Evolutionary conservation across 306 rosid species (phyloP).

Genomic region (Vachellia collinsii): DNA sequence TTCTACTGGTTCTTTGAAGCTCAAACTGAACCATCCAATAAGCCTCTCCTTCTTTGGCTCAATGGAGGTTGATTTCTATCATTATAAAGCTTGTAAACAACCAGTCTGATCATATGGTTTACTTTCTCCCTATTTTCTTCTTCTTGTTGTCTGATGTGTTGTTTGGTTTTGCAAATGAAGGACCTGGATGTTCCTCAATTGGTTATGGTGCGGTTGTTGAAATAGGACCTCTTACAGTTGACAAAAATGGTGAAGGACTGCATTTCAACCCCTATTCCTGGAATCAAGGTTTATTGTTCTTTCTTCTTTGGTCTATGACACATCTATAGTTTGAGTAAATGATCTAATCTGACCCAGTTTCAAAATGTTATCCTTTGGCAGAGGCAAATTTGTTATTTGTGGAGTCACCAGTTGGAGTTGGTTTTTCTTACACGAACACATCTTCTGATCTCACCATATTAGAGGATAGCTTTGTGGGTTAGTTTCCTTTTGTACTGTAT

Average conservation of each 20-base stretch:
- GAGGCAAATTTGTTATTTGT: conserved; percentile 62
- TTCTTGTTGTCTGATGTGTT: conserved; percentile 1
- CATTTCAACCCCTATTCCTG: conserved; percentile 50
- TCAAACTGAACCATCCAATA: conserved; percentile 51
- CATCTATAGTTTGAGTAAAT: not conserved
- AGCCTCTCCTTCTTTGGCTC: conserved; percentile 68
- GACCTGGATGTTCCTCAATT: conserved; percentile 70
- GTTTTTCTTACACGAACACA: conserved; percentile 59
- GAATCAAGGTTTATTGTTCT: conserved; percentile 50
- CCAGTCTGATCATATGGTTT: not conserved
- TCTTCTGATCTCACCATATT: conserved; percentile 61
- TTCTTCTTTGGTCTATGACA: not conserved
- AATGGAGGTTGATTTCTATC: conserved; percentile 50
- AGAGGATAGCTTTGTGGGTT: conserved; percentile 60
- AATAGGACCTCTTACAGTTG: conserved; percentile 57
- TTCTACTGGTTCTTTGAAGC: conserved; percentile 73
- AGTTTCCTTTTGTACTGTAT: conserved; percentile 27
- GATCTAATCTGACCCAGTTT: conserved; percentile 11
- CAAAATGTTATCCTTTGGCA: conserved; percentile 35
- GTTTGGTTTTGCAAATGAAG: conserved; percentile 35
- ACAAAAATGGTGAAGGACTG: conserved; percentile 52
- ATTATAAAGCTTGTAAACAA: conserved; percentile 4
- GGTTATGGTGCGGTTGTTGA: conserved; percentile 62
- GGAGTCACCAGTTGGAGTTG: conserved; percentile 70
- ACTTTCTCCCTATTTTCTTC: not conserved